Evolutionary conservation across 2,329 filamentous ascomycete species (phyloP), one percentile per base, ranked within the genome.

Genomic region (Penicillium sp.): DNA sequence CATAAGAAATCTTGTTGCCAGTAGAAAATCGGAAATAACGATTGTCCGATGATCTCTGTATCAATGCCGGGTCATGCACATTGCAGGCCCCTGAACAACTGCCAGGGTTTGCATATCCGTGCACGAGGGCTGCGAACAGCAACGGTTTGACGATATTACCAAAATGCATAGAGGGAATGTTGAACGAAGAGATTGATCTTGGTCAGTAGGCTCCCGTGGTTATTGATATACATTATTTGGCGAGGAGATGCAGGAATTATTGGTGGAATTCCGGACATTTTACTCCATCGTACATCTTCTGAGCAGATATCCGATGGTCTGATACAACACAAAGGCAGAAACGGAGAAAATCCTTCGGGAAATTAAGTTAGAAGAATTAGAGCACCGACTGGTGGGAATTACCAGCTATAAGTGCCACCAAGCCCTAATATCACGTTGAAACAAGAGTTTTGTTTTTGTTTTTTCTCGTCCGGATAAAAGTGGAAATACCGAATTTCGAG

Each of bases 1-100:
- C 77, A 45, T 82, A 78, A 1, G 78, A 74, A 33, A 84, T 80
- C 50, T 77, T 74, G 25, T 78, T 77, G 23, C 79, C 79, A 0
- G 82, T 83, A 0, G 80, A 81, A 65, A 83, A 83, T 10, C 81
- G 79, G 66, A 78, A 83, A 67, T 83, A 84, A 0, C 64, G 79
- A 17, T 79, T 77, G 63, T 83, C 81, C 1, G 74, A 73, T 29
- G 70, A 67, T 58, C 80, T 77, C 6, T 73, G 75, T 61, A 83
- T 79, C 39, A 83, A 61, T 1, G 76, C 69, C 0, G 81, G 81
- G 58, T 83, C 82, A 59, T 83, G 81, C 7, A 73, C 65, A 27
- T 67, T 68, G 54, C 72, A 74, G 8, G 61, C 58, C 3, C 72
- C 72, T 1, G 70, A 70, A 53, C 71, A 74, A 15, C 63, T 44